A percentile compares a stretch with the other conserved stretches of the same genome.
Conservation (phyloP, 495 filamentous ascomycete genomes). For the Amphirosellinia nigrospora region DNA sequence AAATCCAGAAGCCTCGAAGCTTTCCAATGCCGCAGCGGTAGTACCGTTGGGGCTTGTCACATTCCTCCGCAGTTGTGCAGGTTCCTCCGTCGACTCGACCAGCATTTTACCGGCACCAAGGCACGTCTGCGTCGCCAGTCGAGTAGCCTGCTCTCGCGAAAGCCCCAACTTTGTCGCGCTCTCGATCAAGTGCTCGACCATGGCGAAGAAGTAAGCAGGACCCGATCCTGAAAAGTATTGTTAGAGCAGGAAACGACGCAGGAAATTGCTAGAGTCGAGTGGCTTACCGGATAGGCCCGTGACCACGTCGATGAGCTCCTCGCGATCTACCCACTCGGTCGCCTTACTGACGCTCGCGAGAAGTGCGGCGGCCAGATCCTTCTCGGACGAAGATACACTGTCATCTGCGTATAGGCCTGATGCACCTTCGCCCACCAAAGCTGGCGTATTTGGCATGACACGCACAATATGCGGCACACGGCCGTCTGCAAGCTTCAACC, state of each 20-base stretch:
- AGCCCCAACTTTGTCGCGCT: slow-evolving; percentile 41
- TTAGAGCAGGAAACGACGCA: slow-evolving; percentile 17
- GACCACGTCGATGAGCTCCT: slow-evolving; percentile 46
- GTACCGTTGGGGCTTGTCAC: slow-evolving; percentile 46
- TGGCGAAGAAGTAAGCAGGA: slow-evolving; percentile 45
- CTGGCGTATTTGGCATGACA: slow-evolving; percentile 52
- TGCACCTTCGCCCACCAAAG: slow-evolving; percentile 45
- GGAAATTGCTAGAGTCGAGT: not conserved
- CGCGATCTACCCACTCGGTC: slow-evolving; percentile 43
- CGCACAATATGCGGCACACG: slow-evolving; percentile 41
- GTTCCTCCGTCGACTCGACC: slow-evolving; percentile 39
- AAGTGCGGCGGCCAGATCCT: slow-evolving; percentile 39
- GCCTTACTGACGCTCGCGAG: slow-evolving; percentile 41
- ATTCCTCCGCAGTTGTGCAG: slow-evolving; percentile 42
- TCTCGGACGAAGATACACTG: slow-evolving; percentile 39
- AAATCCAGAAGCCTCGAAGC: slow-evolving; percentile 41
- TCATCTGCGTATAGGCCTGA: slow-evolving; percentile 43
- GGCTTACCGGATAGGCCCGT: slow-evolving; percentile 46
- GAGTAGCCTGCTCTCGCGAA: slow-evolving; percentile 41
- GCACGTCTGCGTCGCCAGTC: slow-evolving; percentile 44
- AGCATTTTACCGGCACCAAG: slow-evolving; percentile 44
- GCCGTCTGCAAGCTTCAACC: slow-evolving; percentile 41
- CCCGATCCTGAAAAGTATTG: slow-evolving; percentile 37
- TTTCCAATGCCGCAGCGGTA: slow-evolving; percentile 42
- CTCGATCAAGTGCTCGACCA: slow-evolving; percentile 44